Conservation (phyloP, 495 filamentous ascomycete genomes). For the Umbilicaria muhlenbergii region DNA sequence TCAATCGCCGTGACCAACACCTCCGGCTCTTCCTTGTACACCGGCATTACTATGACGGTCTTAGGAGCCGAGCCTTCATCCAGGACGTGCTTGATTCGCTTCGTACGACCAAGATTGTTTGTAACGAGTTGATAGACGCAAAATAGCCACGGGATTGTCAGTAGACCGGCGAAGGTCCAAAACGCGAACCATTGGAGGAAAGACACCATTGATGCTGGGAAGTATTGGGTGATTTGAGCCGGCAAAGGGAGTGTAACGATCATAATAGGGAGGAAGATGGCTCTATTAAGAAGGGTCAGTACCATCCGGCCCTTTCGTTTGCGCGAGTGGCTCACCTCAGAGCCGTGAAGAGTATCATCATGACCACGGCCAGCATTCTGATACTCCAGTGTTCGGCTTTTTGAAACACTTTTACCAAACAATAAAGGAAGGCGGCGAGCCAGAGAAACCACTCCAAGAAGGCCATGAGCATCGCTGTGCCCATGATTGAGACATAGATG, state of each 20-base stretch:
- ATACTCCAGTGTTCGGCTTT: slow-evolving; percentile 86
- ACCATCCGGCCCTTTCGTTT: neutral
- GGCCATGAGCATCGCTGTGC: slow-evolving; percentile 68
- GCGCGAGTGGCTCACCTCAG: slow-evolving; percentile 43
- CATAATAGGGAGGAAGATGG: slow-evolving; percentile 87
- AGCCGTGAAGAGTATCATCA: slow-evolving; percentile 54
- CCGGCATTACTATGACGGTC: slow-evolving; percentile 94
- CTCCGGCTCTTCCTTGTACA: slow-evolving; percentile 83
- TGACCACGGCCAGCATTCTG: slow-evolving; percentile 55
- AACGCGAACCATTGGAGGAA: slow-evolving; percentile 93
- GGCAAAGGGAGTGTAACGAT: slow-evolving; percentile 85
- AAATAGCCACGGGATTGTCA: slow-evolving; percentile 83
- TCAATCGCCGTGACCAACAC: slow-evolving; percentile 79
- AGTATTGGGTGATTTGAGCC: slow-evolving; percentile 46
- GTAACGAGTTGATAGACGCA: slow-evolving; percentile 85
- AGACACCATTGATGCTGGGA: slow-evolving; percentile 48
- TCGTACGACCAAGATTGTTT: slow-evolving; percentile 64
- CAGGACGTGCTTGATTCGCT: slow-evolving; percentile 67
- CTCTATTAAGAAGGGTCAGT: slow-evolving; percentile 28
- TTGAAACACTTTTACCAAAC: slow-evolving; percentile 69
- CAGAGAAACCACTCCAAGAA: slow-evolving; percentile 90
- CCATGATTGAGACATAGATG: slow-evolving; percentile 69
- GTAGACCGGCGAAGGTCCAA: slow-evolving; percentile 74
- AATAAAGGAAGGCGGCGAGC: slow-evolving; percentile 86
- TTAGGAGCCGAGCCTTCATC: slow-evolving; percentile 83